Conservation (phyloP, 2,329 filamentous ascomycete species). For the Penicillium italicum region DNA sequence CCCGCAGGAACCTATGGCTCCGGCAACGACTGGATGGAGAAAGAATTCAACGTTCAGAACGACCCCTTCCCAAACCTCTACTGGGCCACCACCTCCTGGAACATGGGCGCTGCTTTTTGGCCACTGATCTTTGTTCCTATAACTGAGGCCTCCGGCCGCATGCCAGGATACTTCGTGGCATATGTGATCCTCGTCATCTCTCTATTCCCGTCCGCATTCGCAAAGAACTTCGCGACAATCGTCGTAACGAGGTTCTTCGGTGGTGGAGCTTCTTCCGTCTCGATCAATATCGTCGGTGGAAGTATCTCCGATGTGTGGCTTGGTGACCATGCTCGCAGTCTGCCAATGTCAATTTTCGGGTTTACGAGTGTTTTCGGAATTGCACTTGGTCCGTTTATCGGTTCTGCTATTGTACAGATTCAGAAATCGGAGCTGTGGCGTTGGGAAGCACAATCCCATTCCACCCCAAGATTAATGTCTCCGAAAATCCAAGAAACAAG, state of each 20-base stretch:
- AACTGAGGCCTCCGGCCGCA: slow-evolving; percentile 42
- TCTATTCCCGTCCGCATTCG: slow-evolving; percentile 43
- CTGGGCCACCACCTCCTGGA: slow-evolving; percentile 36
- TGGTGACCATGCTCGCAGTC: slow-evolving; percentile 38
- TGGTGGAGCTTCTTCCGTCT: slow-evolving; percentile 43
- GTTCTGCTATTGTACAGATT: slow-evolving; percentile 38
- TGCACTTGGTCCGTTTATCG: slow-evolving; percentile 45
- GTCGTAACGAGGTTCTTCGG: slow-evolving; percentile 46
- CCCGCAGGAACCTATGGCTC: slow-evolving; percentile 42
- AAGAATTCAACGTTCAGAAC: slow-evolving; percentile 33
- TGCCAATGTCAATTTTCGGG: slow-evolving; percentile 45
- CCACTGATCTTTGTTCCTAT: slow-evolving; percentile 34
- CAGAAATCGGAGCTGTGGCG: slow-evolving; percentile 38
- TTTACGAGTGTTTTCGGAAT: slow-evolving; percentile 45
- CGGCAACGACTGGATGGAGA: slow-evolving; percentile 28
- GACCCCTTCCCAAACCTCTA: slow-evolving; percentile 30
- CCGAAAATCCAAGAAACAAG: background rate
- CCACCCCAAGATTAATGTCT: no score
- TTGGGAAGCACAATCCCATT: slow-evolving; percentile 32
- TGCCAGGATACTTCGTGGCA: slow-evolving; percentile 44
- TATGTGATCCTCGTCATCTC: slow-evolving; percentile 44
- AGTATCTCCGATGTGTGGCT: slow-evolving; percentile 39
- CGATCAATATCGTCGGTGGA: slow-evolving; percentile 41
- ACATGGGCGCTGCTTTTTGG: slow-evolving; percentile 36
- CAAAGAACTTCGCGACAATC: slow-evolving; percentile 46